A percentile compares a stretch with the other conserved stretches of the same genome.
Conservation (phyloP, 331 rosid genomes). For the Acacia pycnantha region DNA sequence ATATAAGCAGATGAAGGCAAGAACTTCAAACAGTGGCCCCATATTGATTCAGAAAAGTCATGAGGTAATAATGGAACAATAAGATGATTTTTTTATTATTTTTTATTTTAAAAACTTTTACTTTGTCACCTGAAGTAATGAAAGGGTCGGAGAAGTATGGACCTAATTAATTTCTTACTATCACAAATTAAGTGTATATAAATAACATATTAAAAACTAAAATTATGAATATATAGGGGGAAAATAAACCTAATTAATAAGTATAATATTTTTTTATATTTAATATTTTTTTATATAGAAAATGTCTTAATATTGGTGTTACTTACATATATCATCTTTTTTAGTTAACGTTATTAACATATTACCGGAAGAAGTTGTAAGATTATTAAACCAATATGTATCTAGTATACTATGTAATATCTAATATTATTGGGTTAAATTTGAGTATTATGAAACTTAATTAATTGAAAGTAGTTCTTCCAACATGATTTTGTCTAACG, state of each 20-base stretch:
- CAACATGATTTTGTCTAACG: background rate
- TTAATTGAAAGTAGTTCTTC: background rate
- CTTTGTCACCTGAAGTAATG: slow-evolving; percentile 10
- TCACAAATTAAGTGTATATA: too few species aligned
- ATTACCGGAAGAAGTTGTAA: background rate
- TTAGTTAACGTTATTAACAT: too few species aligned
- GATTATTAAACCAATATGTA: background rate
- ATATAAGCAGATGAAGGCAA: slow-evolving; percentile 26
- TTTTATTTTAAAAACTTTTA: background rate
- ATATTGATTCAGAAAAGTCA: background rate
- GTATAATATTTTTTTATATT: too few species aligned
- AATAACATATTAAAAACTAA: background rate
- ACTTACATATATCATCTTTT: too few species aligned
- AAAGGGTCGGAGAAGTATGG: background rate
- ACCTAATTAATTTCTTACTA: background rate
- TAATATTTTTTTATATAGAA: too few species aligned
- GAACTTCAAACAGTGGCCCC: background rate
- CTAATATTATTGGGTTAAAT: too few species aligned
- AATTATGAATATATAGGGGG: background rate
- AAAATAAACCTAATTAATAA: background rate
- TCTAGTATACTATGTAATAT: too few species aligned
- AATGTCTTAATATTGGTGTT: too few species aligned
- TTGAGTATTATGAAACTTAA: too few species aligned
- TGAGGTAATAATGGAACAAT: slow-evolving; percentile 3
- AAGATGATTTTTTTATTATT: too few species aligned